phyloP scores from a whole-genome alignment of 2,329 filamentous ascomycete species.

The Metarhizium anisopliae region DNA sequence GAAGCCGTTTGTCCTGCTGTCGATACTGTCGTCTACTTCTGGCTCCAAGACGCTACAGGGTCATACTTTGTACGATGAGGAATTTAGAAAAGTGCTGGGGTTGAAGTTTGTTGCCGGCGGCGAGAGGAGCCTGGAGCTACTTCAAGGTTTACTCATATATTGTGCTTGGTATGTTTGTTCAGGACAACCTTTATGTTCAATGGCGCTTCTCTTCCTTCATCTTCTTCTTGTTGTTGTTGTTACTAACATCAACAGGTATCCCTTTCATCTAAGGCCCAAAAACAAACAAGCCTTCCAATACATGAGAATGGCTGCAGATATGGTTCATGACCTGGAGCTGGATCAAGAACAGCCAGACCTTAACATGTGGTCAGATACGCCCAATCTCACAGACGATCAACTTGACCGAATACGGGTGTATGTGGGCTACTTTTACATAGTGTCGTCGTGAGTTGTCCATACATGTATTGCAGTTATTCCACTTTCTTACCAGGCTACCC shows the following conservation, averaged over 20 bases:
- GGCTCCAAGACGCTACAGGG: constrained; percentile 39
- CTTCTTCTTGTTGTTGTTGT: too few species aligned
- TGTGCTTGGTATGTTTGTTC: constrained; percentile 39
- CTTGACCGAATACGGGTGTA: constrained; percentile 37
- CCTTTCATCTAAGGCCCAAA: constrained; percentile 43
- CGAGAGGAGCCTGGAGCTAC: constrained; percentile 46
- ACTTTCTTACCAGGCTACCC: neutral
- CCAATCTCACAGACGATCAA: constrained; percentile 14
- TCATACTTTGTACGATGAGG: constrained; percentile 45
- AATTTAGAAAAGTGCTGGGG: constrained; percentile 47
- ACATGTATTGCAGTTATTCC: neutral
- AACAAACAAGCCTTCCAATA: constrained; percentile 42
- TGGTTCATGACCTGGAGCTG: constrained; percentile 40
- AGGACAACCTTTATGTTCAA: too few species aligned
- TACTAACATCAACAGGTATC: constrained; percentile 33
- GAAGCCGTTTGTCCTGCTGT: constrained; percentile 44
- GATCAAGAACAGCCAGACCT: constrained; percentile 25
- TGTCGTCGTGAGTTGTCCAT: constrained; percentile 27
- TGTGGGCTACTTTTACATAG: constrained; percentile 33
- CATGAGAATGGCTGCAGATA: constrained; percentile 41
- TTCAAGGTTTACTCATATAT: constrained; percentile 50
- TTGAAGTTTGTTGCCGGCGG: constrained; percentile 48
- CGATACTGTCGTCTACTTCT: constrained; percentile 42
- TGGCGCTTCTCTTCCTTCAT: too few species aligned
- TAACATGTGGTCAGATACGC: neutral